These are phyloP conservation scores for Penicillium simplicissimum DNA, from an alignment of 495 filamentous ascomycete species.

Conservation along the genomic window DNA sequence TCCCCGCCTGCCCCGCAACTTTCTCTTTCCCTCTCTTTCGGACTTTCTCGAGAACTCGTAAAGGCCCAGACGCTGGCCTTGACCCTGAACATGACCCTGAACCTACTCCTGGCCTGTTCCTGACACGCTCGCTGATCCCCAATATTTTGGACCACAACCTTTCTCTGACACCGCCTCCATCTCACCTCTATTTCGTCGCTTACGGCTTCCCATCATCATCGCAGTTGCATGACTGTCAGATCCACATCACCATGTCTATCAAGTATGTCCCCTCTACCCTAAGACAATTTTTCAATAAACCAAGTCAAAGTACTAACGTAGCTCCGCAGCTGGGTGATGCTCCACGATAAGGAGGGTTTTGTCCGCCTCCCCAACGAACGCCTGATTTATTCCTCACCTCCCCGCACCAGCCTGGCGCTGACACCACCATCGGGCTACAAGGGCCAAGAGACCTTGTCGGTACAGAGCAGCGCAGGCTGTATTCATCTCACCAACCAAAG, in stretches of 20 bases:
- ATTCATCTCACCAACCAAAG: slow-evolving; percentile 89
- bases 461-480: slow-evolving; percentile 60
- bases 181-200: not conserved
- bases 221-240: slow-evolving; percentile 13
- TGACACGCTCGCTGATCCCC: not conserved
- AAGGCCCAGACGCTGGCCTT: not conserved
- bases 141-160: not conserved
- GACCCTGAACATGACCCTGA: not conserved
- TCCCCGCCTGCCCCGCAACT: slow-evolving; percentile 33
- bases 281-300: not conserved
- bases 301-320: not conserved
- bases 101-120: not conserved
- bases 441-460: slow-evolving; percentile 55
- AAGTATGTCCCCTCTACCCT: slow-evolving; percentile 51
- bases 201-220: not conserved
- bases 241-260: slow-evolving; percentile 60
- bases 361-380: slow-evolving; percentile 70
- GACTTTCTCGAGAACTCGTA: not conserved
- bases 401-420: slow-evolving; percentile 65
- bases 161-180: not conserved
- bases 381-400: slow-evolving; percentile 68
- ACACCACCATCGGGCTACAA: slow-evolving; percentile 60
- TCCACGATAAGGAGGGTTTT: slow-evolving; percentile 62
- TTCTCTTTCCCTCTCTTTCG: slow-evolving; percentile 10
- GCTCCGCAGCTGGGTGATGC: slow-evolving; percentile 76